Evolutionary conservation across 2,329 filamentous ascomycete species (phyloP).

Genomic region (Fusarium sambucinum): DNA sequence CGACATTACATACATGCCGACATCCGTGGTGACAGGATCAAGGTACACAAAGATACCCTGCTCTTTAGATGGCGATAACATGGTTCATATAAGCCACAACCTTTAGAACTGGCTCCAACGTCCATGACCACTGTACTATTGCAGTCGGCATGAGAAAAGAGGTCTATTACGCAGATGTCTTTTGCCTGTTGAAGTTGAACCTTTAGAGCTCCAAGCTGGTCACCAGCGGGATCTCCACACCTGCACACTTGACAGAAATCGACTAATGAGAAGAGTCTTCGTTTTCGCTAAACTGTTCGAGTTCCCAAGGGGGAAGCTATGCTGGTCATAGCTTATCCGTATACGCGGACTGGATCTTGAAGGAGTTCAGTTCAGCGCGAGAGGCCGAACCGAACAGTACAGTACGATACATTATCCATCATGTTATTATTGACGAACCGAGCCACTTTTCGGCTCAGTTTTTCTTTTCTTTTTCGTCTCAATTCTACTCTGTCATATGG

Average conservation of each 20-base stretch:
- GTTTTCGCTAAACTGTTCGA: slow-evolving; percentile 13
- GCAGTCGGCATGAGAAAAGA: slow-evolving; percentile 3
- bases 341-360: slow-evolving; percentile 26
- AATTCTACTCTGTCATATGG: background rate
- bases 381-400: slow-evolving; percentile 29
- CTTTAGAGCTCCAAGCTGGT: slow-evolving; percentile 1
- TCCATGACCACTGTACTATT: background rate
- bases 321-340: slow-evolving; percentile 19
- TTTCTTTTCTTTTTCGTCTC: background rate
- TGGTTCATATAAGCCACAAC: background rate
- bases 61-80: background rate
- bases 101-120: background rate
- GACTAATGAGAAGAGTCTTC: slow-evolving; percentile 28
- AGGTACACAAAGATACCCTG: background rate
- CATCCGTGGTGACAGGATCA: background rate
- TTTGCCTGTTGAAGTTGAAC: slow-evolving; percentile 17
- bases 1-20: slow-evolving; percentile 4
- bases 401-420: slow-evolving; percentile 9
- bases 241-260: slow-evolving; percentile 5
- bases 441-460: slow-evolving; percentile 5
- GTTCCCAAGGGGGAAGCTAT: slow-evolving; percentile 1
- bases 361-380: slow-evolving; percentile 20
- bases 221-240: slow-evolving; percentile 29
- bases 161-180: slow-evolving; percentile 9
- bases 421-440: slow-evolving; percentile 25